Evolutionary conservation across 768 basidiomycete species (phyloP), one percentile per base, ranked within the genome.

Genomic region (Leccinum boreale): DNA sequence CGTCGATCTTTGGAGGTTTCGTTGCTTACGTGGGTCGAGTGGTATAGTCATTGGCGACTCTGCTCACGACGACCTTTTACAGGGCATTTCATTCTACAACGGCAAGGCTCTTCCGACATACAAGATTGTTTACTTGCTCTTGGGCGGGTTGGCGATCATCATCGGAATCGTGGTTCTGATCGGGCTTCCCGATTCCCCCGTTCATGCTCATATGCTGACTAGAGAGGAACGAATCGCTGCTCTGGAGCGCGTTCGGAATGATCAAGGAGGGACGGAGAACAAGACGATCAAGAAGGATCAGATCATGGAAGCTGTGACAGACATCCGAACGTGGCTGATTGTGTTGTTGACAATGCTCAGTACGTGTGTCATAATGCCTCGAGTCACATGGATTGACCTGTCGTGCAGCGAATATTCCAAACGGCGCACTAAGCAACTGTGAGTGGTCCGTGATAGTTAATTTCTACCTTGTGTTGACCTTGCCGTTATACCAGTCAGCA

Each of bases 121-220:
- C 73, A 83, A 83, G 66, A 85, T 86, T 56, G 75, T 87, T 5
- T 87, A 84, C 63, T 59, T 86, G 39, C 73, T 86, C 2, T 77
- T 86, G 26, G 85, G 86, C 10, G 84, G 74, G 1, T 71, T 88
- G 8, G 84, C 86, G 0, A 83, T 85, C 36, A 15, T 85, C 3
- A 79, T 88, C 33, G 85, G 84, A 7, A 61, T 82, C 24, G 70
- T 74, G 46, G 82, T 87, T 4, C 66, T 87, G 9, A 71, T 87
- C 11, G 84, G 79, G 80, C 74, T 87, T 15, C 85, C 86, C 0
- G 85, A 87, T 65, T 86, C 85, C 0, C 86, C 85, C 4, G 82
- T 86, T 3, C 80, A 82, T 60, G 85, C 86, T 1, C 70, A 63
- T 4, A 78, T 84, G 64, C 73, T 87, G 15, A 82, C 78, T 0